These are phyloP conservation scores for Laguncularia racemosa DNA, from an alignment of 345 rosid species.

Conservation along the genomic window DNA sequence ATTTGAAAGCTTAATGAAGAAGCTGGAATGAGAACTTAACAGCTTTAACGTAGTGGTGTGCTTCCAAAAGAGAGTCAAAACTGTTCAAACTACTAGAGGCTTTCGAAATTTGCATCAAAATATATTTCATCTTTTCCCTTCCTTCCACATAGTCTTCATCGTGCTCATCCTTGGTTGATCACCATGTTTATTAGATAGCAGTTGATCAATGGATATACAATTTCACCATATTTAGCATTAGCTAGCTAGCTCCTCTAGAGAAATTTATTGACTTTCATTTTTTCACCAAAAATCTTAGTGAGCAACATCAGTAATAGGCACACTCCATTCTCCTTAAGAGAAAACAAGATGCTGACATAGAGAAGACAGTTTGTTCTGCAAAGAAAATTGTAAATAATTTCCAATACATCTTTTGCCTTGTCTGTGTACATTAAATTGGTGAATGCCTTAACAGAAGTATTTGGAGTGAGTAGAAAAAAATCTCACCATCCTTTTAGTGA, in stretches of 20 bases:
- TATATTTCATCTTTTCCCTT: conserved; percentile 29
- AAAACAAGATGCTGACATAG: conserved; percentile 67
- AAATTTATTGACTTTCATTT: conserved; percentile 20
- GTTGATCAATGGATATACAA: conserved; percentile 46
- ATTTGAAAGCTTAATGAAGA: conserved; percentile 44
- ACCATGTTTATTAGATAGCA: conserved; percentile 59
- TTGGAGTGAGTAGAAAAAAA: conserved; percentile 49
- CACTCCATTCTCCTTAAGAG: conserved; percentile 50
- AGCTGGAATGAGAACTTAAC: conserved; percentile 70
- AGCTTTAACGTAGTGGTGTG: conserved; percentile 37
- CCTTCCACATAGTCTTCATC: conserved; percentile 54
- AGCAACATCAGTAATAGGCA: conserved; percentile 45
- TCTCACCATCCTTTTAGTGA: conserved; percentile 73
- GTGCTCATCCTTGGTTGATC: conserved; percentile 46
- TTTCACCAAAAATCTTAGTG: conserved; percentile 20
- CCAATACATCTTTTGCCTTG: conserved; percentile 67
- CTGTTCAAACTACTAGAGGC: conserved; percentile 24
- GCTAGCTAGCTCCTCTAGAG: conserved; percentile 43
- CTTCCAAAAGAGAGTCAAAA: conserved; percentile 37
- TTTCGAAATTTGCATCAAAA: conserved; percentile 29
- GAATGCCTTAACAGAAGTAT: conserved; percentile 64
- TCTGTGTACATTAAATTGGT: conserved; percentile 54
- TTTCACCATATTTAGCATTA: conserved; percentile 35
- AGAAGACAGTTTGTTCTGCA: no score
- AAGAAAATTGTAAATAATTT: conserved; percentile 58